These are phyloP conservation scores for Fragilaria crotonensis DNA, from an alignment of 108 stramenopile species.

Conservation along the genomic window DNA sequence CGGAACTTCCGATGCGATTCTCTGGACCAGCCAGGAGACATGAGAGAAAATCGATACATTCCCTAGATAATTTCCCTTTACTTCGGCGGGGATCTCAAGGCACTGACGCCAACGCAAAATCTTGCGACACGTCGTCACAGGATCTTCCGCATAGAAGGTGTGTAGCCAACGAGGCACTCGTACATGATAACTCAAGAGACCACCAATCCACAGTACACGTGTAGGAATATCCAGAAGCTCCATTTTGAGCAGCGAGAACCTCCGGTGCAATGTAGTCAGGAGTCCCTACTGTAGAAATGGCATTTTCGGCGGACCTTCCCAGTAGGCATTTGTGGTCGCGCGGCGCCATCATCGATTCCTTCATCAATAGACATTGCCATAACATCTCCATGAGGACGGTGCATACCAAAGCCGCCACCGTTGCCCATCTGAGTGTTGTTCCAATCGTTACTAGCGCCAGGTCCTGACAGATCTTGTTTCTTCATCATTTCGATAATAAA, in stretches of 20 bases:
- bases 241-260: constrained; percentile 91
- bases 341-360: constrained; percentile 23
- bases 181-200: constrained; percentile 99
- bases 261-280: constrained; percentile 99
- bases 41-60: constrained; percentile 86
- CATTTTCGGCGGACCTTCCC: constrained; percentile 86
- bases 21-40: constrained; percentile 83
- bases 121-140: constrained; percentile 90
- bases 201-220: constrained; percentile 99
- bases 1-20: constrained; percentile 72
- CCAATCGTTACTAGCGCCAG: constrained; percentile 12
- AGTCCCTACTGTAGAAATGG: constrained; percentile 98
- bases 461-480: constrained; percentile 32
- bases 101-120: constrained; percentile 87
- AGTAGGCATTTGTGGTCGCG: constrained; percentile 26
- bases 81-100: constrained; percentile 82
- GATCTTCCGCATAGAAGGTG: constrained; percentile 90
- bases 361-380: constrained; percentile 87
- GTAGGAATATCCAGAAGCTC: constrained; percentile 90
- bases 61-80: constrained; percentile 64
- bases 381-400: constrained; percentile 48
- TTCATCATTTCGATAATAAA: constrained; percentile 67
- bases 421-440: constrained; percentile 26
- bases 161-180: constrained; percentile 99
- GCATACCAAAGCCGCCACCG: constrained; percentile 17